A percentile compares a stretch with the other conserved stretches of the same genome.
These are phyloP conservation scores for Withania somnifera DNA, from an alignment of 305 asterid genomes.

Conservation along the genomic window DNA sequence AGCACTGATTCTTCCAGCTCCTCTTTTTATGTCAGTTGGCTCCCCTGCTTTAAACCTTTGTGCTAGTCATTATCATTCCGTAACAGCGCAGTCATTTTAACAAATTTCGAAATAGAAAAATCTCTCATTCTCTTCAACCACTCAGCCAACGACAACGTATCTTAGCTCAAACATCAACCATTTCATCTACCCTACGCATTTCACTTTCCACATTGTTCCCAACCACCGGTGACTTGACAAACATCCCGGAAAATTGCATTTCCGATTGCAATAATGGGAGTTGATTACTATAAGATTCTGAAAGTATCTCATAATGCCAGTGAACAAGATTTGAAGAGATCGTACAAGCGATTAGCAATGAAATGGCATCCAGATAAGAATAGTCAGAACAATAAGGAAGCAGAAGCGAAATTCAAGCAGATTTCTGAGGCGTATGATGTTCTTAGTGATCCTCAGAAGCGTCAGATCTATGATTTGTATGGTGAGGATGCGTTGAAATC, in stretches of 20 bases:
- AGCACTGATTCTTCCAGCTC: not conserved
- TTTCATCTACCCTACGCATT: constrained; percentile 37
- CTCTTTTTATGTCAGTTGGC: not conserved
- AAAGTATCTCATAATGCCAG: constrained; percentile 50
- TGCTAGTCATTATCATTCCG: not conserved
- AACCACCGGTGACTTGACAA: constrained; percentile 26
- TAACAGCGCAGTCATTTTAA: constrained; percentile 7
- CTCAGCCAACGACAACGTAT: constrained; percentile 27
- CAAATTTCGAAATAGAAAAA: constrained; percentile 27
- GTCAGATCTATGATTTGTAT: constrained; percentile 86
- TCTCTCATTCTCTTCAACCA: constrained; percentile 10
- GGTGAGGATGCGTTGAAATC: constrained; percentile 72
- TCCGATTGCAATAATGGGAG: constrained; percentile 28
- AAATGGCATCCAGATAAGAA: constrained; percentile 97
- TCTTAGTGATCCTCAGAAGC: constrained; percentile 61
- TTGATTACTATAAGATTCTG: constrained; percentile 65
- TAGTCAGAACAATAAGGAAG: constrained; percentile 49
- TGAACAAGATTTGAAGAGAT: constrained; percentile 75
- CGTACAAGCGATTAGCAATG: constrained; percentile 83
- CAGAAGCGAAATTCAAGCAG: constrained; percentile 92
- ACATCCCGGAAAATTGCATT: not conserved
- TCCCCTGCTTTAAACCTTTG: not conserved
- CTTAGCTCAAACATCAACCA: constrained; percentile 40
- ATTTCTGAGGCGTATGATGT: constrained; percentile 92
- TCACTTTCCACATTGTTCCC: constrained; percentile 19